Evolutionary conservation across 176 grass and related monocot species (phyloP).

Genomic region (Themeda triandra): DNA sequence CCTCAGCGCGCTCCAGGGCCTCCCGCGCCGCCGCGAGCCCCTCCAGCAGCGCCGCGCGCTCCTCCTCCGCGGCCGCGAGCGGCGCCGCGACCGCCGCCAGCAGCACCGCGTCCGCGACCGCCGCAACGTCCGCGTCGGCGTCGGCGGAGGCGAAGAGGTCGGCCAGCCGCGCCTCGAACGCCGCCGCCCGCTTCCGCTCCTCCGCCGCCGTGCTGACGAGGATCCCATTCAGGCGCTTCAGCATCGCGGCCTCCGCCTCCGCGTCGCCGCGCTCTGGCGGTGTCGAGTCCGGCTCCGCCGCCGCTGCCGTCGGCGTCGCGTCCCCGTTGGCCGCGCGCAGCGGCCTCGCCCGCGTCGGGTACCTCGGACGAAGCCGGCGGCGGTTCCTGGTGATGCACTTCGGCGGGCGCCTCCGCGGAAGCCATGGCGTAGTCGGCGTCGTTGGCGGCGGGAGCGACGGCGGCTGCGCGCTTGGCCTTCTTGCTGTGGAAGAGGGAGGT

Average conservation of each 20-base stretch:
- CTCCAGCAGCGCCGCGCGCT: not conserved
- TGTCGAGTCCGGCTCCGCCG: not conserved
- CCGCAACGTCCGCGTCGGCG: not conserved
- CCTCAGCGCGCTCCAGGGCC: not conserved
- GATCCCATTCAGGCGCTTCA: not conserved
- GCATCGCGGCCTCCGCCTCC: not conserved
- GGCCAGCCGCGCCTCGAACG: not conserved
- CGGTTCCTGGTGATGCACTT: not conserved
- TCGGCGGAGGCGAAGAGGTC: not conserved
- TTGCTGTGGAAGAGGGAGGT: conserved; percentile 22
- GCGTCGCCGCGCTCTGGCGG: not conserved
- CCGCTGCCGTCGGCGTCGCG: not conserved
- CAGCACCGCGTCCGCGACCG: not conserved
- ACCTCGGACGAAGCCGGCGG: not conserved
- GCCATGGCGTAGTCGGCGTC: not conserved
- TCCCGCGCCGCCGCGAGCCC: not conserved
- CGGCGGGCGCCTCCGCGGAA: not conserved
- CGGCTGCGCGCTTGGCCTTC: not conserved
- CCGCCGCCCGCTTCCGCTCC: not conserved
- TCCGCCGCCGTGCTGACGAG: not conserved
- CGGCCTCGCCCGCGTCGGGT: no score
- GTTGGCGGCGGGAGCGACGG: no score
- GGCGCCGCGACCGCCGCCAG: not conserved
- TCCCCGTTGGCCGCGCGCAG: no score
- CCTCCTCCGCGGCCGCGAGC: not conserved